Percentiles rank a stretch among this genome's conserved stretches.
Evolutionary conservation across 495 filamentous ascomycete genomes (phyloP).

Genomic region (Evansstolkia leycettana): DNA sequence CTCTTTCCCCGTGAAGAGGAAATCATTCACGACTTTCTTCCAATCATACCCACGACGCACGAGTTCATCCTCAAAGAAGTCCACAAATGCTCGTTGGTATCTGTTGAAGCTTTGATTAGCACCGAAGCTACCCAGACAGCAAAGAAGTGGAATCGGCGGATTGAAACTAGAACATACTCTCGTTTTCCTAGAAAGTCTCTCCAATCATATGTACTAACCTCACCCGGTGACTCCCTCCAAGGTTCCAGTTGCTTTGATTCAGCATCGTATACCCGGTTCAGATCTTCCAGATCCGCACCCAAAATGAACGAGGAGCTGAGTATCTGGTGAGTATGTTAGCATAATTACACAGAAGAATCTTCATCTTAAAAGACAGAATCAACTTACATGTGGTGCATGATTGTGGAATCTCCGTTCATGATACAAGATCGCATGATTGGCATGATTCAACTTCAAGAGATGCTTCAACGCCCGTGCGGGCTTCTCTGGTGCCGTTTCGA

Average conservation of each 20-base stretch:
- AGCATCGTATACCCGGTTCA: constrained; percentile 68
- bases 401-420: constrained; percentile 72
- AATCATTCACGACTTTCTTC: constrained; percentile 64
- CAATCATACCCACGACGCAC: constrained; percentile 70
- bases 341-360: constrained; percentile 5
- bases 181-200: constrained; percentile 64
- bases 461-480: constrained; percentile 76
- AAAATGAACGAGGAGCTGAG: constrained; percentile 75
- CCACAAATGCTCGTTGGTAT: constrained; percentile 81
- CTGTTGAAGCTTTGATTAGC: constrained; percentile 17
- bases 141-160: constrained; percentile 1
- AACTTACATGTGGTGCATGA: constrained; percentile 65
- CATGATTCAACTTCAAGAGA: constrained; percentile 80
- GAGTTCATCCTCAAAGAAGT: constrained; percentile 85
- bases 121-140: neutral
- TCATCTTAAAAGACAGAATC: constrained; percentile 4
- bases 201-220: constrained; percentile 78
- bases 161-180: constrained; percentile 31
- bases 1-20: constrained; percentile 59
- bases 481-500: constrained; percentile 70
- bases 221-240: constrained; percentile 78
- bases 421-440: constrained; percentile 74
- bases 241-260: constrained; percentile 58
- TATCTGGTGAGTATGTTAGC: constrained; percentile 24
- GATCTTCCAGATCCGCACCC: constrained; percentile 56